Evolutionary conservation across 495 filamentous ascomycete genomes (phyloP).

Genomic region (Rostrohypoxylon terebratum): DNA sequence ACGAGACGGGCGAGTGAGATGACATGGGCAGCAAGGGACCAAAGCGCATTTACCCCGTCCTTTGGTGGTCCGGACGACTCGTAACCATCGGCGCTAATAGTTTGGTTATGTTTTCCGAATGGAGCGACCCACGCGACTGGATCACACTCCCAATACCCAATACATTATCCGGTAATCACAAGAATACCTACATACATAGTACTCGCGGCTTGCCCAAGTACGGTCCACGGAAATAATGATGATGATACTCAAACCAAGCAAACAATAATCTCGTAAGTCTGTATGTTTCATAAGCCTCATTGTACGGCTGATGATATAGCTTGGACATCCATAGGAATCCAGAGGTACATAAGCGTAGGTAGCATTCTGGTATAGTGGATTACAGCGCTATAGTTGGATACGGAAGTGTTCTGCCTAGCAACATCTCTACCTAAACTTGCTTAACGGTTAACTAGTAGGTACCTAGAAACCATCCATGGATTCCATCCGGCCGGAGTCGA

Average conservation of each 20-base stretch:
- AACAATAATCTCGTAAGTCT: conserved; percentile 11
- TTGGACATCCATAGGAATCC: no score
- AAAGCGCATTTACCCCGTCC: conserved; percentile 41
- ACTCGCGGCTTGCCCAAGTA: neutral
- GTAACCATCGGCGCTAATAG: conserved; percentile 29
- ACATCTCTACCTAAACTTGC: conserved; percentile 13
- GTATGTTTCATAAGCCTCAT: conserved; percentile 5
- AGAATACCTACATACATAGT: no score
- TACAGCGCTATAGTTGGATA: no score
- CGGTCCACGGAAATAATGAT: conserved; percentile 14
- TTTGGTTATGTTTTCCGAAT: conserved; percentile 40
- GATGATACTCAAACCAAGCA: neutral
- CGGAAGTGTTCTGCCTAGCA: neutral
- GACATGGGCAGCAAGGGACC: conserved; percentile 34
- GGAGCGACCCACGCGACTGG: conserved; percentile 40
- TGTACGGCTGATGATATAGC: neutral
- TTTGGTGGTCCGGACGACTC: conserved; percentile 13
- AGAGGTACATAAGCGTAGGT: no score
- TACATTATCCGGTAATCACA: conserved; percentile 9
- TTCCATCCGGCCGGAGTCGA: conserved; percentile 43
- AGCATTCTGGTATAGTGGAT: no score
- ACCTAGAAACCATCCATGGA: conserved; percentile 8
- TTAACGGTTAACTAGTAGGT: no score
- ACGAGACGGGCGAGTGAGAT: conserved; percentile 15
- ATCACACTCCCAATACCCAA: conserved; percentile 23